phyloP scores from a whole-genome alignment of 2,329 filamentous ascomycete genomes.

The Colletotrichum euphorbiae region DNA sequence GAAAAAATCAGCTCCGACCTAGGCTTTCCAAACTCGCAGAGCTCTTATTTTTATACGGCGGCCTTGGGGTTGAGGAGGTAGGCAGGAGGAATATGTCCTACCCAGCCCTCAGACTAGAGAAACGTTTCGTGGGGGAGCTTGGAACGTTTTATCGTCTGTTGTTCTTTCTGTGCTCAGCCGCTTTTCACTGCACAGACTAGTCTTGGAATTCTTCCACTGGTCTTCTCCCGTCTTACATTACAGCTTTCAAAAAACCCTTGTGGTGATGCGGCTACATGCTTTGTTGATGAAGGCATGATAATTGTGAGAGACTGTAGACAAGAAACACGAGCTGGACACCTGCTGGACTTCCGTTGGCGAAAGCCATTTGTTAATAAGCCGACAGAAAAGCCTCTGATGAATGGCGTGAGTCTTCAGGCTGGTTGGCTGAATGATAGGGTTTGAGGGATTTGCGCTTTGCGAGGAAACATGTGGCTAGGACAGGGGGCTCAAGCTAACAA shows the following conservation, averaged over 20 bases:
- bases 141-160: background rate
- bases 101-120: too few relatives aligned
- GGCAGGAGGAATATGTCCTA: too few relatives aligned
- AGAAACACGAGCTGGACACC: background rate
- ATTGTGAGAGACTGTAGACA: background rate
- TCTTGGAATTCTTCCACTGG: background rate
- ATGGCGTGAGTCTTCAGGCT: background rate
- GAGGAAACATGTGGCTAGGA: too few relatives aligned
- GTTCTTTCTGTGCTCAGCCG: background rate
- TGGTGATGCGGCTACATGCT: background rate
- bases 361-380: background rate
- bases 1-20: background rate
- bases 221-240: background rate
- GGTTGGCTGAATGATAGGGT: background rate
- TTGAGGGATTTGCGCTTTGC: too few relatives aligned
- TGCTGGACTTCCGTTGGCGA: background rate
- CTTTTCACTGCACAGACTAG: slow-evolving; percentile 1
- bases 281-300: background rate
- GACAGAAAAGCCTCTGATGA: background rate
- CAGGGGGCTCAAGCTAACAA: too few relatives aligned
- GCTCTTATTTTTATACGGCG: too few relatives aligned
- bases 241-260: background rate
- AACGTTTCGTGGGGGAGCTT: slow-evolving; percentile 11
- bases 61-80: too few relatives aligned
- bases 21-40: background rate